Conservation (phyloP, 768 basidiomycete genomes). For the Steccherinum ochraceum region DNA sequence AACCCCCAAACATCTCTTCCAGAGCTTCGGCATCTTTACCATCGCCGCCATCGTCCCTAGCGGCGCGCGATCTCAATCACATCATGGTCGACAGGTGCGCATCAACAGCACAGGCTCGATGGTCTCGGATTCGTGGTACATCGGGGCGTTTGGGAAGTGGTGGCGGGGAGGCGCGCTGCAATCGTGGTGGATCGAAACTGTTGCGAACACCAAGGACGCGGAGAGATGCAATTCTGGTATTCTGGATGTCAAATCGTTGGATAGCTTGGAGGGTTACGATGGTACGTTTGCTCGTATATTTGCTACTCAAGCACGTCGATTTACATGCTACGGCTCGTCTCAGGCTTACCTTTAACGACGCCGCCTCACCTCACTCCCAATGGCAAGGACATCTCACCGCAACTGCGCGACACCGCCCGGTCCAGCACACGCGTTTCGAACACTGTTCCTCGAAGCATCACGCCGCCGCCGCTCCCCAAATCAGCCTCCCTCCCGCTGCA, state of each 20-base stretch:
- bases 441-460: constrained; percentile 56
- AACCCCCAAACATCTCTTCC: constrained; percentile 85
- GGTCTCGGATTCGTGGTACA: constrained; percentile 78
- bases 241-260: constrained; percentile 66
- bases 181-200: constrained; percentile 70
- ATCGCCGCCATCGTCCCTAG: constrained; percentile 71
- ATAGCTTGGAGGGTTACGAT: constrained; percentile 60
- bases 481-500: constrained; percentile 77
- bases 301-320: constrained; percentile 16
- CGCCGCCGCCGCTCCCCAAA: constrained; percentile 80
- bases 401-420: constrained; percentile 25
- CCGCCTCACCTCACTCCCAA: constrained; percentile 13
- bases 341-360: constrained; percentile 10
- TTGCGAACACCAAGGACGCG: constrained; percentile 57
- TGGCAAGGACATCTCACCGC: constrained; percentile 45
- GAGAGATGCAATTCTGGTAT: constrained; percentile 78
- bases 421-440: constrained; percentile 31
- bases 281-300: constrained; percentile 54
- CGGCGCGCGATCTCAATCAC: constrained; percentile 17
- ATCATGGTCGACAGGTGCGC: constrained; percentile 9
- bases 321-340: neutral
- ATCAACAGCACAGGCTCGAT: constrained; percentile 29
- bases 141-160: constrained; percentile 90
- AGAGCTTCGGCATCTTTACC: constrained; percentile 82
- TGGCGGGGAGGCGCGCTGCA: constrained; percentile 81